Conservation (phyloP, 805 yeast species). For the Hagleromyces aurorensis region DNA sequence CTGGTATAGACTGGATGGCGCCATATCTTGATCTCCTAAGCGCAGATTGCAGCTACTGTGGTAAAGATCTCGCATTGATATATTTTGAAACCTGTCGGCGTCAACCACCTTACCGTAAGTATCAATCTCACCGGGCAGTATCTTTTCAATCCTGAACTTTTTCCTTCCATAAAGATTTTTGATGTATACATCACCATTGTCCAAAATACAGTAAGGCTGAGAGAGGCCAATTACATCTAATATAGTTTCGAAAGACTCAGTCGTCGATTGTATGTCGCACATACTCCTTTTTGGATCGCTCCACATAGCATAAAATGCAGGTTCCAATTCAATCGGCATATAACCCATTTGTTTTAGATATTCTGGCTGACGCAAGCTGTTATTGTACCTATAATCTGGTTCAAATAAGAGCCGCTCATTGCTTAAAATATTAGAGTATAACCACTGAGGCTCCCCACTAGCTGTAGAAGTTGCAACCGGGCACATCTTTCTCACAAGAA, state of each 20-base stretch:
- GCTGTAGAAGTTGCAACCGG: background rate
- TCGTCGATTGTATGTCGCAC: conserved; percentile 18
- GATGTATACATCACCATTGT: conserved; percentile 10
- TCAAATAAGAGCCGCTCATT: conserved; percentile 37
- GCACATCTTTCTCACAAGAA: too few species aligned
- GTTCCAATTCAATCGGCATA: conserved; percentile 27
- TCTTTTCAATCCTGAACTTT: conserved; percentile 40
- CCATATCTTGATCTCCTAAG: conserved; percentile 6
- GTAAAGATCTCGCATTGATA: conserved; percentile 6
- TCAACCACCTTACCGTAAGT: conserved; percentile 31
- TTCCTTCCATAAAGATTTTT: conserved; percentile 36
- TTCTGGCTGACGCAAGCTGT: conserved; percentile 38
- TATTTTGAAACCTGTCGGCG: conserved; percentile 10
- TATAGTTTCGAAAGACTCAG: conserved; percentile 24
- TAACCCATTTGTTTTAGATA: conserved; percentile 24
- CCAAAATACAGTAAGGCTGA: too few species aligned
- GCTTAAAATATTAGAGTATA: conserved; percentile 36
- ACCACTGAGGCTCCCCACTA: conserved; percentile 3
- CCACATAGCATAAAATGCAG: conserved; percentile 30
- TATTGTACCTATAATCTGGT: conserved; percentile 35
- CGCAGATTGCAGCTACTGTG: conserved; percentile 9
- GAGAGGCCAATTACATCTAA: too few species aligned
- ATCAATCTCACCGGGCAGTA: conserved; percentile 37
- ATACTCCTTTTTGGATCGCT: conserved; percentile 8
- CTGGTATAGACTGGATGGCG: conserved; percentile 13